Evolutionary conservation across 192 early-diverging fungal species (phyloP).

Genomic region (Powellomyces hirtus): DNA sequence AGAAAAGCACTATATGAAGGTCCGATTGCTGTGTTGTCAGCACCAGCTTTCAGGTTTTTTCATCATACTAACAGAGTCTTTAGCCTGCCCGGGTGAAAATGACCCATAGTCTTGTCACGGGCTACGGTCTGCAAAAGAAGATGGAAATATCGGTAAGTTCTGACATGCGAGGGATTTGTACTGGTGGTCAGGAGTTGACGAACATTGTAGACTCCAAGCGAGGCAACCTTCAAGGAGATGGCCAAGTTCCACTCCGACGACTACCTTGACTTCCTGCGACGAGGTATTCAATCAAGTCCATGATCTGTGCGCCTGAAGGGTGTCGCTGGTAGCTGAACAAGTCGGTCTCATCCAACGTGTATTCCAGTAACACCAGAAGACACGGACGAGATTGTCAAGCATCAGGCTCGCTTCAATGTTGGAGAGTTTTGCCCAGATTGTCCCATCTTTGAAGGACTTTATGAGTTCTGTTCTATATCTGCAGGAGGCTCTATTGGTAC

Average conservation of each 20-base stretch:
- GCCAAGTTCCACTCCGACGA: constrained; percentile 91
- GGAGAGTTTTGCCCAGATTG: constrained; percentile 82
- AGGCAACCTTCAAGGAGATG: constrained; percentile 90
- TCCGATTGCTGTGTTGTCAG: constrained; percentile 1
- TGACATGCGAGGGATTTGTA: background rate
- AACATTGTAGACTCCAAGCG: constrained; percentile 58
- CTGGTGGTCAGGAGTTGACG: too few species aligned
- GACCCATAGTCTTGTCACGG: constrained; percentile 89
- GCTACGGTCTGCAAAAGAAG: constrained; percentile 87
- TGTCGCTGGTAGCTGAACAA: too few species aligned
- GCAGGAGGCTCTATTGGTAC: constrained; percentile 82
- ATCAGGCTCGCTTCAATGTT: constrained; percentile 70
- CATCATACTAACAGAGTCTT: background rate
- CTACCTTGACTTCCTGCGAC: constrained; percentile 92
- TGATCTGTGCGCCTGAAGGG: background rate
- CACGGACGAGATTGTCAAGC: constrained; percentile 44
- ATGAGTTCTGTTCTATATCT: constrained; percentile 91
- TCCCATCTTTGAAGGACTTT: constrained; percentile 95
- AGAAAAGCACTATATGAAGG: constrained; percentile 57
- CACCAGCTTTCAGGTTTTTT: too few species aligned
- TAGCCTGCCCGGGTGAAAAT: constrained; percentile 90
- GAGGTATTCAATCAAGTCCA: constrained; percentile 31
- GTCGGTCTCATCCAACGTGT: too few species aligned
- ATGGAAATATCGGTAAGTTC: constrained; percentile 64
- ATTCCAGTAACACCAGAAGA: constrained; percentile 39